Evolutionary conservation across 1,139 yeast species (phyloP).

Genomic region (Yamadazyma triangularis): DNA sequence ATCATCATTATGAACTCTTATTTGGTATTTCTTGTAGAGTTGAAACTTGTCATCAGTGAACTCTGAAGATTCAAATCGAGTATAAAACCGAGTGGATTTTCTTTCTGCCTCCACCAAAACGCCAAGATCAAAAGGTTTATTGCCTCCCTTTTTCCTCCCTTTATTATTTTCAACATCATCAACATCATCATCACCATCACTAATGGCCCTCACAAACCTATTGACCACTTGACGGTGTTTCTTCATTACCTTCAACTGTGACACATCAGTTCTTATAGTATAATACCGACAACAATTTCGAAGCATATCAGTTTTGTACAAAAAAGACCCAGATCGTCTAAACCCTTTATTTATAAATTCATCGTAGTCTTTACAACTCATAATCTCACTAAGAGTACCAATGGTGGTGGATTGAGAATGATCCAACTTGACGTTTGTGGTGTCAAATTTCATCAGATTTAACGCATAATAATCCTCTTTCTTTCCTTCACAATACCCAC

Average conservation of each 20-base stretch:
- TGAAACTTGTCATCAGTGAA: slow-evolving; percentile 59
- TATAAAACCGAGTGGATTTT: slow-evolving; percentile 33
- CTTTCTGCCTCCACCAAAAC: slow-evolving; percentile 19
- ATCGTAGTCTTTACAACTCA: slow-evolving; percentile 56
- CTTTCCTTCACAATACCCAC: slow-evolving; percentile 63
- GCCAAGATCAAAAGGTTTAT: slow-evolving; percentile 13
- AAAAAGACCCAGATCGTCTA: slow-evolving; percentile 70
- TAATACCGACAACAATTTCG: slow-evolving; percentile 79
- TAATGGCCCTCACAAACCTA: slow-evolving; percentile 49
- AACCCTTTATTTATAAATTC: slow-evolving; percentile 64
- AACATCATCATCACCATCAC: slow-evolving; percentile 11
- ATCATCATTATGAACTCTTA: slow-evolving; percentile 59
- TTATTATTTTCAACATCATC: too few relatives aligned
- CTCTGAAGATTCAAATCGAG: slow-evolving; percentile 50
- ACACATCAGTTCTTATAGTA: slow-evolving; percentile 64
- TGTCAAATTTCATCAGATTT: too few relatives aligned
- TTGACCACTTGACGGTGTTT: slow-evolving; percentile 66
- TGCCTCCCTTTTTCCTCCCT: slow-evolving; percentile 12
- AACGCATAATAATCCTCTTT: slow-evolving; percentile 41
- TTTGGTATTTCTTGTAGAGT: slow-evolving; percentile 68
- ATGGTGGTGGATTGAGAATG: slow-evolving; percentile 29
- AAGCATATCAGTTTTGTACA: slow-evolving; percentile 70
- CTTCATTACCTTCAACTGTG: slow-evolving; percentile 46
- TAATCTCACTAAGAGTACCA: slow-evolving; percentile 46
- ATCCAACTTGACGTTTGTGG: slow-evolving; percentile 12